Conservation (phyloP, 2,329 filamentous ascomycete genomes). For the Xylaria sp. region DNA sequence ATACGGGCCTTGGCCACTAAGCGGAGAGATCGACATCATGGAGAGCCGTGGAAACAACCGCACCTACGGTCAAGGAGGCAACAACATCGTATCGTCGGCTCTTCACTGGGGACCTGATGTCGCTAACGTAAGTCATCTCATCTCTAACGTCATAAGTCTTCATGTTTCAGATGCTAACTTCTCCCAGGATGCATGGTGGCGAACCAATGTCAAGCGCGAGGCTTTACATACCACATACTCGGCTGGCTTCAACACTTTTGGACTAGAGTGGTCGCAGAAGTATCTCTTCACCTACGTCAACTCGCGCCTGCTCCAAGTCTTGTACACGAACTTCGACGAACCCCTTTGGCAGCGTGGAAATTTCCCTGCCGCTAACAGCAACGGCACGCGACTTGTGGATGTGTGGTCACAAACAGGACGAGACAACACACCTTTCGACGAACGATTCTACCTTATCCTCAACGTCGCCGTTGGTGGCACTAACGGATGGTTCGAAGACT, state of each 20-base stretch:
- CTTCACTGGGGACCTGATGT: constrained; percentile 84
- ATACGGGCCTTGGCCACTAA: constrained; percentile 82
- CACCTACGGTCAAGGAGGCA: constrained; percentile 79
- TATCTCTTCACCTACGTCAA: constrained; percentile 91
- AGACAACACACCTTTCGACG: constrained; percentile 77
- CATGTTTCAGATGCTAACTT: constrained; percentile 9
- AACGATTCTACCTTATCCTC: constrained; percentile 79
- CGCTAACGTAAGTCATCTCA: constrained; percentile 56
- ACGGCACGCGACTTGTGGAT: constrained; percentile 73
- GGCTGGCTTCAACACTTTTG: constrained; percentile 77
- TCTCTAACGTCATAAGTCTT: neutral
- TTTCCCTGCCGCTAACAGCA: constrained; percentile 72
- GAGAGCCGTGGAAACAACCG: constrained; percentile 87
- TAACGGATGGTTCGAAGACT: constrained; percentile 87
- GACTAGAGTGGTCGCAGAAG: constrained; percentile 87
- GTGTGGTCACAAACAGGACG: constrained; percentile 72
- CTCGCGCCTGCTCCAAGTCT: constrained; percentile 80
- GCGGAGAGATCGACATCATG: constrained; percentile 85
- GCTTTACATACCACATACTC: constrained; percentile 81
- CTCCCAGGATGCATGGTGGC: constrained; percentile 77
- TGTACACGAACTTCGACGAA: constrained; percentile 79
- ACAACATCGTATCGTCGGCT: constrained; percentile 81
- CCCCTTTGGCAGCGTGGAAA: constrained; percentile 75
- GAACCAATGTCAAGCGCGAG: constrained; percentile 80
- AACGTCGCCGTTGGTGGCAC: constrained; percentile 81